A percentile compares a stretch with the other conserved stretches of the same genome.
phyloP scores from a whole-genome alignment of 129 eudicot genomes.

The Arctium minus region DNA sequence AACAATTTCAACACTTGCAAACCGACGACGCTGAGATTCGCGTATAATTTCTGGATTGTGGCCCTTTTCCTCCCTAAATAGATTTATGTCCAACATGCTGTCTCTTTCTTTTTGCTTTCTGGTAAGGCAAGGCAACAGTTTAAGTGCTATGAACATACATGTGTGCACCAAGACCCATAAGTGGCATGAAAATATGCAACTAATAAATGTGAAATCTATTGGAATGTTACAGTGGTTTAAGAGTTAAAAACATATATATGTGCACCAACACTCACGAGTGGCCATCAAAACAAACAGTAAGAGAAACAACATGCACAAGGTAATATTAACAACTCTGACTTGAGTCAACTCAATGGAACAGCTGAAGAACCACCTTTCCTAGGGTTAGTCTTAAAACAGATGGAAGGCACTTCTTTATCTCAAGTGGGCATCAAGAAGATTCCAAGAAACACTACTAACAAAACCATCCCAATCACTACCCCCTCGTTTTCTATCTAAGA shows the following conservation, averaged over 20 bases:
- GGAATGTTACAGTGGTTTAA: no score
- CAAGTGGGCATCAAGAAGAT: not conserved
- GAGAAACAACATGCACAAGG: no score
- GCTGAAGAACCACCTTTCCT: not conserved
- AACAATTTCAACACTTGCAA: constrained; percentile 58
- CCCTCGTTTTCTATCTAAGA: not conserved
- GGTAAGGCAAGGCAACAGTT: not conserved
- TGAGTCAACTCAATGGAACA: not conserved
- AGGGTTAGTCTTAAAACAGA: not conserved
- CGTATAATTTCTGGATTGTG: constrained; percentile 75
- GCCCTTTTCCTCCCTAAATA: constrained; percentile 80
- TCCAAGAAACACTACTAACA: not conserved
- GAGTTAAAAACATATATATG: no score
- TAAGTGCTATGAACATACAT: not conserved
- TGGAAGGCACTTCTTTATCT: not conserved
- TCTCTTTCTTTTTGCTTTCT: constrained; percentile 13
- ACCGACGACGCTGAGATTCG: constrained; percentile 88
- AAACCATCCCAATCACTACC: not conserved
- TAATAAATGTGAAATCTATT: no score
- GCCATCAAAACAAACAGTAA: no score
- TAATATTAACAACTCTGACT: no score
- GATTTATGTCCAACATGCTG: constrained; percentile 74
- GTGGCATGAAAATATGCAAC: no score
- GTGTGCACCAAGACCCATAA: no score
- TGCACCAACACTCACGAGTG: no score